Evolutionary conservation across 176 grass and related monocot genomes (phyloP), one percentile per base, ranked within the genome.

Genomic region (Paspalum vaginatum): DNA sequence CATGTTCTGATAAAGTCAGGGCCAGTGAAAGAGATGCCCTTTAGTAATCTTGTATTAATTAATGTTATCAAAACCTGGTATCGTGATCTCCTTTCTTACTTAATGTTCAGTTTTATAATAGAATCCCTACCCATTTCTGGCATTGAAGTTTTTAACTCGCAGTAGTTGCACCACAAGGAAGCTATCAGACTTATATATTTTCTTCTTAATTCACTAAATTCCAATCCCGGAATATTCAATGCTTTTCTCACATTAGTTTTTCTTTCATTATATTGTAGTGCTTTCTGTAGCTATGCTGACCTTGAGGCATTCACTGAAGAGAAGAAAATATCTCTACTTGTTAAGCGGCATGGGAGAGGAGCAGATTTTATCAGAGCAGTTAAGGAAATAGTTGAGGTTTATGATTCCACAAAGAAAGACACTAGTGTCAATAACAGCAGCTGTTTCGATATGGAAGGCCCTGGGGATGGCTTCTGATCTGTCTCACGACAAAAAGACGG

Each of bases 241-340:
- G 52, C 52, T 61, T 77, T 78, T 77, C 61, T 88, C 74, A 90
- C 65, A 47, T 68, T 20, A 70, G 2, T 13, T 44, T 44, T 84
- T 26, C 74, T 76, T 25, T 45, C 70, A 75, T 50, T 20, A 68
- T 83, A 75, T 39, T 92, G 41, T 83, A 98, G 96, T 73, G 96
- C 79, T 43, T 98, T 98, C 65, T 98, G 96, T 80, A 93, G 91
- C 68, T 98, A 95, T 89, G 82, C 90, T 81, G 96, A 98, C 69
- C 84, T 98, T 72, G 90, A 95, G 87, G 90, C 90, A 79, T 98
- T 98, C 84, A 95, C 96, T 4, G 96, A 98, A 79, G 96, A 98
- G 84, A 98, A 95, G 89, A 98, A 93, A 88, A 98, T 84, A 88
- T 81, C 81, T 66, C 83, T 98, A 76, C 89, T 95, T 68, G 71